Conservation (phyloP, 2,329 filamentous ascomycete genomes). For the Monosporascus sp. region DNA sequence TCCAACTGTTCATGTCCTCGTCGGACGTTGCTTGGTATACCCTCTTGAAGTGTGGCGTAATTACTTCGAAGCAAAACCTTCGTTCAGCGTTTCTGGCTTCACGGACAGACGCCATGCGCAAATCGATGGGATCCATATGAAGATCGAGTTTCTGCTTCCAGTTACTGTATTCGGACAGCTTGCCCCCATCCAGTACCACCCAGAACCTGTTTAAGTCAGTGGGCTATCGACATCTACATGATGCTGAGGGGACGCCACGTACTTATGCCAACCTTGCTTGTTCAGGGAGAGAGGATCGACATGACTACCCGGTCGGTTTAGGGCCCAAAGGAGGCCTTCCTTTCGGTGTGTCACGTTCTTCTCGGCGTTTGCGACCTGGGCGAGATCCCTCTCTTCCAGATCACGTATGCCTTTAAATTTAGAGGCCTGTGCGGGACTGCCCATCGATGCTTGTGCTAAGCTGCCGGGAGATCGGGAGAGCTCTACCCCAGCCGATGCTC, state of each 20-base stretch:
- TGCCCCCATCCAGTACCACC: conserved; percentile 96
- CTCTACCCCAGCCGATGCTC: conserved; percentile 32
- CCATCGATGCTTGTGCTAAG: conserved; percentile 37
- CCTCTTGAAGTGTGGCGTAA: conserved; percentile 91
- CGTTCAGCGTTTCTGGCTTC: conserved; percentile 93
- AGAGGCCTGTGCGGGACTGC: conserved; percentile 47
- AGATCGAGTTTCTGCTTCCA: conserved; percentile 97
- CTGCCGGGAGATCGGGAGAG: conserved; percentile 55
- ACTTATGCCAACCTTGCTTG: conserved; percentile 99
- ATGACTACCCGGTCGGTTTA: conserved; percentile 88
- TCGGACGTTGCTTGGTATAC: conserved; percentile 98
- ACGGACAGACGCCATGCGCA: conserved; percentile 92
- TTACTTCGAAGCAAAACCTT: conserved; percentile 96
- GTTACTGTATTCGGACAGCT: conserved; percentile 96
- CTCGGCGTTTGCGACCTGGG: conserved; percentile 46
- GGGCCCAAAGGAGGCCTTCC: conserved; percentile 89
- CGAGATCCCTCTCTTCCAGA: conserved; percentile 75
- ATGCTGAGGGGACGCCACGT: conserved; percentile 33
- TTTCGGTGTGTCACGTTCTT: conserved; percentile 69
- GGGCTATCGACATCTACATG: background rate
- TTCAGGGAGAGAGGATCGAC: conserved; percentile 93
- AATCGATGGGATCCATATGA: conserved; percentile 96
- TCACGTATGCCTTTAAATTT: conserved; percentile 92
- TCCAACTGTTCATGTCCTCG: conserved; percentile 98
- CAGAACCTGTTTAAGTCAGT: conserved; percentile 64